phyloP scores from a whole-genome alignment of 2,329 filamentous ascomycete genomes.

The Paraphoma sp. region DNA sequence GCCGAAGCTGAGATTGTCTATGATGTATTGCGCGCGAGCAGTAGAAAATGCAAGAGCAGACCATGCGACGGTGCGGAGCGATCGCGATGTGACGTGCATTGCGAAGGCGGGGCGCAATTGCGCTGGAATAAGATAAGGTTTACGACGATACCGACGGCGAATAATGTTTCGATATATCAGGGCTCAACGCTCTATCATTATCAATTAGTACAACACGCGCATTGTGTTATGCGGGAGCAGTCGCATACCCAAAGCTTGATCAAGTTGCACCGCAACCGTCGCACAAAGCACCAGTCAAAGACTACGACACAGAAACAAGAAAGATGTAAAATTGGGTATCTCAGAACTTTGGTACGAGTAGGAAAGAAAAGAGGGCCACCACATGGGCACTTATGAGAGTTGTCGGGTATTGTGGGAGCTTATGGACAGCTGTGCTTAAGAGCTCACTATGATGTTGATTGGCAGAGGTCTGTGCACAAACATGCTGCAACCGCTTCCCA shows the following conservation, averaged over 20 bases:
- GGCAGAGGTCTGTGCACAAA: constrained; percentile 37
- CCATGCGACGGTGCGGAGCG: constrained; percentile 51
- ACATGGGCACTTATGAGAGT: constrained; percentile 27
- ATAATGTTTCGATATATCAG: neutral
- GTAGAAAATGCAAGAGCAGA: constrained; percentile 56
- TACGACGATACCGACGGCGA: too few species aligned
- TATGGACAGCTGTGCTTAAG: constrained; percentile 48
- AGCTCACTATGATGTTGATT: constrained; percentile 32
- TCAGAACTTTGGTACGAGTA: constrained; percentile 18
- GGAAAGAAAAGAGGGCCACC: constrained; percentile 23
- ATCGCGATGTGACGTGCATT: constrained; percentile 44
- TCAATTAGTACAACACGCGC: too few species aligned
- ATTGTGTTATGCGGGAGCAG: too few species aligned
- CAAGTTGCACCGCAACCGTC: constrained; percentile 20
- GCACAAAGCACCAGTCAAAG: constrained; percentile 27
- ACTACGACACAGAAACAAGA: constrained; percentile 7
- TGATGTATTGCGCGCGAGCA: constrained; percentile 68
- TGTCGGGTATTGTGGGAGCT: constrained; percentile 25
- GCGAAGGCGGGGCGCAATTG: constrained; percentile 19
- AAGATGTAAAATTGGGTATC: constrained; percentile 36
- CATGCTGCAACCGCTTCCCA: constrained; percentile 19
- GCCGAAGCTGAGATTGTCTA: constrained; percentile 80
- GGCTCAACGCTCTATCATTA: too few species aligned
- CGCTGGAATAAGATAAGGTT: neutral
- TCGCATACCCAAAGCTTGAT: constrained; percentile 18